phyloP scores from a whole-genome alignment of 352 stramenopile species.

The Phytopythium aichiense region DNA sequence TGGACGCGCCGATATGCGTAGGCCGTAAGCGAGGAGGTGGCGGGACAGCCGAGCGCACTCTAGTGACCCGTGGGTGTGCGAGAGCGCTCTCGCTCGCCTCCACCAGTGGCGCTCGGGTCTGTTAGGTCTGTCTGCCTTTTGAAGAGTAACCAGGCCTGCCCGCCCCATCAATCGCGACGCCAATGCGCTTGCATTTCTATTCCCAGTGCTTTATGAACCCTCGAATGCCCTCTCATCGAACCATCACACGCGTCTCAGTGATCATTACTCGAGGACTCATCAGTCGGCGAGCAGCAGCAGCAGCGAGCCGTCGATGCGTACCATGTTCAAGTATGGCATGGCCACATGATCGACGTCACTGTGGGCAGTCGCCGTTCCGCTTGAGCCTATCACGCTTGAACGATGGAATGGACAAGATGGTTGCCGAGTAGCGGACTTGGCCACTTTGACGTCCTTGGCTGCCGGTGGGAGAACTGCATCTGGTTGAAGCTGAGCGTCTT shows the following conservation, averaged over 20 bases:
- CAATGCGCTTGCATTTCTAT: neutral
- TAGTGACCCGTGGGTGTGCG: no score
- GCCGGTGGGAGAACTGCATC: slow-evolving; percentile 28
- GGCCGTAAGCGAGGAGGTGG: neutral
- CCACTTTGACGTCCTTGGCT: slow-evolving; percentile 26
- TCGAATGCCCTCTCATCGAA: no score
- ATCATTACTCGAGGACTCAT: slow-evolving; percentile 24
- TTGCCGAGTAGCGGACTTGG: slow-evolving; percentile 32
- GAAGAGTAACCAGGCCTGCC: neutral
- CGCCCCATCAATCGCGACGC: neutral
- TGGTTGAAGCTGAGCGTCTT: slow-evolving; percentile 34
- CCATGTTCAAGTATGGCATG: slow-evolving; percentile 47
- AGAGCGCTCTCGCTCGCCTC: no score
- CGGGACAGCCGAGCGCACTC: neutral
- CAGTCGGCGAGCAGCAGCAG: slow-evolving; percentile 41
- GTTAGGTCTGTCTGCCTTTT: neutral
- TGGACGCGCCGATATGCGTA: slow-evolving; percentile 69
- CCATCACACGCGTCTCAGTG: no score
- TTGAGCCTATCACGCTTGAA: slow-evolving; percentile 76
- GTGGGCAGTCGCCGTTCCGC: slow-evolving; percentile 62
- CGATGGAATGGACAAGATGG: slow-evolving; percentile 29
- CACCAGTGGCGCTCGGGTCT: no score
- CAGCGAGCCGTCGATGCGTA: slow-evolving; percentile 46
- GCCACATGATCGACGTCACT: slow-evolving; percentile 48
- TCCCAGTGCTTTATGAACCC: neutral